Conservation (phyloP, 73 alveolate species). For the Loxodes magnus region DNA sequence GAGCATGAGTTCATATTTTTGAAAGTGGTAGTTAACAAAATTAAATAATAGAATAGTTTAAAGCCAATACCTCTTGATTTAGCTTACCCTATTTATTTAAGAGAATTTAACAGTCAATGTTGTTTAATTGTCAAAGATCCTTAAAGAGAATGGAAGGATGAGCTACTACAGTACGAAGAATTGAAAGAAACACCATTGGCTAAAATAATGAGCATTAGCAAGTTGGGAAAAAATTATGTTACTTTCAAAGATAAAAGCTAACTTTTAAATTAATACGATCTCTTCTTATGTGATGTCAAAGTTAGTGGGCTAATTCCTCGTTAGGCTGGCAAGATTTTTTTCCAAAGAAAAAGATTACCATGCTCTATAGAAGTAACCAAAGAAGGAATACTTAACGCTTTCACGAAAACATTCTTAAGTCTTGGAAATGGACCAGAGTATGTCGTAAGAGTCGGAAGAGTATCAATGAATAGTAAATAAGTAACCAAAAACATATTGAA, state of each 20-base stretch:
- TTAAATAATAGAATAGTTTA: slow-evolving; percentile 26
- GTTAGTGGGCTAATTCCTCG: slow-evolving; percentile 60
- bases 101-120: slow-evolving; percentile 15
- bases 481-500: not conserved
- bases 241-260: slow-evolving; percentile 31
- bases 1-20: slow-evolving; percentile 20
- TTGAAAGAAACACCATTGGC: slow-evolving; percentile 38
- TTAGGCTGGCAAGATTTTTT: slow-evolving; percentile 64
- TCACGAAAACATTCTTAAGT: not conserved
- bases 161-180: slow-evolving; percentile 6
- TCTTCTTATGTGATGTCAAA: slow-evolving; percentile 69
- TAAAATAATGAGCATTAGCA: slow-evolving; percentile 22
- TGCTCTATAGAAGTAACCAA: no score
- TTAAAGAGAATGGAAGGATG: slow-evolving; percentile 28
- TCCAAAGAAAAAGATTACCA: slow-evolving; percentile 66
- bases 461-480: slow-evolving; percentile 1
- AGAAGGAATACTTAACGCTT: not conserved
- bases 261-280: slow-evolving; percentile 48
- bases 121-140: slow-evolving; percentile 50
- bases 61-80: slow-evolving; percentile 33
- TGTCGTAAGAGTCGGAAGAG: slow-evolving; percentile 1
- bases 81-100: slow-evolving; percentile 33
- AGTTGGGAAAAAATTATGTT: slow-evolving; percentile 17
- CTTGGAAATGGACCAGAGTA: slow-evolving; percentile 10
- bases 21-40: slow-evolving; percentile 18